Evolutionary conservation across 148 eudicot species (phyloP).

Genomic region (Diospyros kaki): DNA sequence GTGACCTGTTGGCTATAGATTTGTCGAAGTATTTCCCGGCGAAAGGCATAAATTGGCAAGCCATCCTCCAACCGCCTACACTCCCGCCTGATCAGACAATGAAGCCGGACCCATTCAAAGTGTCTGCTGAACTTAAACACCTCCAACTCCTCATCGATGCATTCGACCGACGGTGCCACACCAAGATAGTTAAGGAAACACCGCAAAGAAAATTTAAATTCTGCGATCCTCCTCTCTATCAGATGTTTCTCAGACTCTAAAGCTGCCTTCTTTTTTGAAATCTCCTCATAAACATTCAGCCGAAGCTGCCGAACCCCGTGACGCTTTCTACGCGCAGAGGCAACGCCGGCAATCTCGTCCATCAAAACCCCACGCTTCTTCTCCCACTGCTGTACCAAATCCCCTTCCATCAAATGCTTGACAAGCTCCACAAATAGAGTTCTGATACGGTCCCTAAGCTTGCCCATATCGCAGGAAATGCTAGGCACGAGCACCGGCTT

Average conservation of each 20-base stretch:
- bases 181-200: constrained; percentile 35
- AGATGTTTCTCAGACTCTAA: constrained; percentile 33
- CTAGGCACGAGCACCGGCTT: constrained; percentile 34
- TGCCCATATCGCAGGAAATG: constrained; percentile 35
- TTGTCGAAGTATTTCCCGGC: constrained; percentile 40
- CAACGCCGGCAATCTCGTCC: constrained; percentile 27
- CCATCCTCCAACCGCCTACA: constrained; percentile 43
- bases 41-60: constrained; percentile 53
- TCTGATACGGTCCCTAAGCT: constrained; percentile 41
- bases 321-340: neutral
- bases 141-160: constrained; percentile 3
- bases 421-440: constrained; percentile 37
- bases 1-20: constrained; percentile 49
- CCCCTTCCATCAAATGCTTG: constrained; percentile 31
- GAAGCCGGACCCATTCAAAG: constrained; percentile 36
- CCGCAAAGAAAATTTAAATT: constrained; percentile 43
- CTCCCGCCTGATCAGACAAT: constrained; percentile 43
- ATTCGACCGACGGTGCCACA: neutral
- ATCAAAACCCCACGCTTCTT: constrained; percentile 16
- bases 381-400: constrained; percentile 37
- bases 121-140: constrained; percentile 19
- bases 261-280: constrained; percentile 26
- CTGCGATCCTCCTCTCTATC: constrained; percentile 43
- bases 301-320: neutral
- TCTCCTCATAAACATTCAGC: constrained; percentile 12